These are phyloP conservation scores for Cercospora sp. DNA, from an alignment of 2,329 filamentous ascomycete genomes.

Conservation along the genomic window DNA sequence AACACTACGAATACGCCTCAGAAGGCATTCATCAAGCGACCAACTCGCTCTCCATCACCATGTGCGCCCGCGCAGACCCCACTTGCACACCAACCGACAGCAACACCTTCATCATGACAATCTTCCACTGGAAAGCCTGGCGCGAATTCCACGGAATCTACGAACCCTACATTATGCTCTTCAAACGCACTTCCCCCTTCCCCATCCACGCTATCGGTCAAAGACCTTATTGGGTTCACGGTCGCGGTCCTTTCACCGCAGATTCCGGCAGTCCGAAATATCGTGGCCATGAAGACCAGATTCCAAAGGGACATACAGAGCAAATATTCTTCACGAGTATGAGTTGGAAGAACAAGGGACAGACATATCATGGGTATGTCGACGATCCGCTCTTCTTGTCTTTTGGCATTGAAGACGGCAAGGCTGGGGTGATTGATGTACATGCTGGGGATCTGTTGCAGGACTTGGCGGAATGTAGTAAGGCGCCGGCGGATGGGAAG, in stretches of 20 bases:
- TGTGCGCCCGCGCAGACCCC: conserved; percentile 53
- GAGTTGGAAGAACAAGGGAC: conserved; percentile 53
- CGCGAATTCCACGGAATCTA: conserved; percentile 54
- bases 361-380: conserved; percentile 57
- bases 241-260: conserved; percentile 43
- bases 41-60: conserved; percentile 58
- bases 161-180: conserved; percentile 58
- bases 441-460: conserved; percentile 51
- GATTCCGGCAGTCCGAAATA: conserved; percentile 23
- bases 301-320: conserved; percentile 44
- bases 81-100: conserved; percentile 50
- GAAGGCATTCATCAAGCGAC: conserved; percentile 60
- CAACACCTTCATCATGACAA: conserved; percentile 54
- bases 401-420: conserved; percentile 59
- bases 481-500: not conserved
- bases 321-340: conserved; percentile 62
- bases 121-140: conserved; percentile 58
- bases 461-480: conserved; percentile 38
- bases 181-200: conserved; percentile 52
- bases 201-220: conserved; percentile 52
- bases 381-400: conserved; percentile 58
- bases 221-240: conserved; percentile 58
- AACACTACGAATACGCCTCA: not conserved
- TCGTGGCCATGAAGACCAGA: conserved; percentile 25
- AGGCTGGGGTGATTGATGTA: conserved; percentile 54